A percentile compares a stretch with the other conserved stretches of the same genome.
Conservation (phyloP, 2,329 filamentous ascomycete species). For the Pseudomassariella vexata region DNA sequence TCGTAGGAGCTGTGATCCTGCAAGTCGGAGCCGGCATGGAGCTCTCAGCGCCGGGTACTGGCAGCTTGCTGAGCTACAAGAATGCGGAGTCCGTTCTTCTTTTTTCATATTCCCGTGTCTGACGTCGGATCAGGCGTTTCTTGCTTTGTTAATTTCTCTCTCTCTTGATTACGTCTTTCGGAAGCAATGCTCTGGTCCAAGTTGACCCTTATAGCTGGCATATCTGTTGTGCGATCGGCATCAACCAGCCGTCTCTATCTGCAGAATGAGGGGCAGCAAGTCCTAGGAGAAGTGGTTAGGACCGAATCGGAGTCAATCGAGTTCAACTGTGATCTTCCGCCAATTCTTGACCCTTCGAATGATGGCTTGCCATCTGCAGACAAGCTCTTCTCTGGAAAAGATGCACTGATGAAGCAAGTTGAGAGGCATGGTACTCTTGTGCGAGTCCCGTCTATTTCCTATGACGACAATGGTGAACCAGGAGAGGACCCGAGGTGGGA, state of each 20-base stretch:
- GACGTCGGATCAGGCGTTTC: no score
- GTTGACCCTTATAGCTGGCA: conserved; percentile 13
- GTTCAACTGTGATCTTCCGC: conserved; percentile 24
- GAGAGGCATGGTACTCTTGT: conserved; percentile 38
- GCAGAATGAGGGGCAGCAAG: conserved; percentile 9
- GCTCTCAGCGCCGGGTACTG: neutral
- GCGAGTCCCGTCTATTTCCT: conserved; percentile 47
- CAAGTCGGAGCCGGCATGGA: neutral
- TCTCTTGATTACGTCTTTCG: neutral
- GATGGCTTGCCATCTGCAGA: conserved; percentile 23
- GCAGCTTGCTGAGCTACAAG: neutral
- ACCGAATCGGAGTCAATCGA: conserved; percentile 2
- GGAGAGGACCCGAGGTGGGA: conserved; percentile 50
- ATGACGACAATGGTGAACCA: conserved; percentile 49
- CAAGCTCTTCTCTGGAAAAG: conserved; percentile 19
- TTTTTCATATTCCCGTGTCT: no score
- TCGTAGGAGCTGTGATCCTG: no score
- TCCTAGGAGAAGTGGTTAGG: conserved; percentile 11
- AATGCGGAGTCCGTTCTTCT: no score
- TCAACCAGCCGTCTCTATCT: conserved; percentile 9
- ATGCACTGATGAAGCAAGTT: conserved; percentile 27
- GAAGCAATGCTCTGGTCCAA: conserved; percentile 6
- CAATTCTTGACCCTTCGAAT: conserved; percentile 18
- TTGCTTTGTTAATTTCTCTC: neutral
- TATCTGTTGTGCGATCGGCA: conserved; percentile 8